phyloP scores from a whole-genome alignment of 768 basidiomycete genomes.

The Auricularia sp. region DNA sequence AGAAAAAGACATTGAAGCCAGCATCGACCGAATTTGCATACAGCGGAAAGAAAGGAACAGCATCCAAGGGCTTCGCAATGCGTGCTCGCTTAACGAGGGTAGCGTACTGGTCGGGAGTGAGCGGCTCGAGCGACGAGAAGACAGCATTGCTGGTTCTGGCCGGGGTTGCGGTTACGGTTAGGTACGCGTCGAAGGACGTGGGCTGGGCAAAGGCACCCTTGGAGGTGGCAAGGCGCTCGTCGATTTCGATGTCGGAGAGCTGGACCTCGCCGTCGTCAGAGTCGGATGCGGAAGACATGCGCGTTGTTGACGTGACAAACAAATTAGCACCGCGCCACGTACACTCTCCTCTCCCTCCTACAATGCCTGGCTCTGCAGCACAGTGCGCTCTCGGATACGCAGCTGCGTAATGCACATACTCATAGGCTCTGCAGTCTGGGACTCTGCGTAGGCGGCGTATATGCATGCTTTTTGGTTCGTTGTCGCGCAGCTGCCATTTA shows the following conservation, averaged over 20 bases:
- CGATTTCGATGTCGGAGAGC: constrained; percentile 1
- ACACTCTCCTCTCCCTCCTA: background rate
- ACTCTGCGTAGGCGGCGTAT: constrained; percentile 78
- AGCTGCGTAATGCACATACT: background rate
- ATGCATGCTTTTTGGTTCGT: constrained; percentile 69
- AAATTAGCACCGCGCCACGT: background rate
- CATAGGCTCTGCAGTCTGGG: constrained; percentile 39
- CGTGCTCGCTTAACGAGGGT: constrained; percentile 11
- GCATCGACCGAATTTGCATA: constrained; percentile 62
- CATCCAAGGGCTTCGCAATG: constrained; percentile 23
- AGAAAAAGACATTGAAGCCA: constrained; percentile 83
- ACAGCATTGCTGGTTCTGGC: constrained; percentile 68
- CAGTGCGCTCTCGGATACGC: background rate
- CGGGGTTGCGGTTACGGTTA: constrained; percentile 50
- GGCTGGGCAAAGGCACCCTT: constrained; percentile 31
- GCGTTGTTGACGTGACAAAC: background rate
- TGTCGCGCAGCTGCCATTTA: background rate
- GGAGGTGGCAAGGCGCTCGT: constrained; percentile 1
- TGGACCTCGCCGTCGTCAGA: background rate
- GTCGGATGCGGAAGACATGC: background rate
- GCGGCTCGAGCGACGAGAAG: constrained; percentile 65
- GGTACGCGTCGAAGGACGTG: constrained; percentile 80
- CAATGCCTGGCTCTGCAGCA: background rate
- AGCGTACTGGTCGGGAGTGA: constrained; percentile 53
- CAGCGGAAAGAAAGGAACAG: constrained; percentile 37